A percentile compares a stretch with the other conserved stretches of the same genome.
Evolutionary conservation across 2,329 filamentous ascomycete genomes (phyloP).

Genomic region (Aspergillus ibericus): DNA sequence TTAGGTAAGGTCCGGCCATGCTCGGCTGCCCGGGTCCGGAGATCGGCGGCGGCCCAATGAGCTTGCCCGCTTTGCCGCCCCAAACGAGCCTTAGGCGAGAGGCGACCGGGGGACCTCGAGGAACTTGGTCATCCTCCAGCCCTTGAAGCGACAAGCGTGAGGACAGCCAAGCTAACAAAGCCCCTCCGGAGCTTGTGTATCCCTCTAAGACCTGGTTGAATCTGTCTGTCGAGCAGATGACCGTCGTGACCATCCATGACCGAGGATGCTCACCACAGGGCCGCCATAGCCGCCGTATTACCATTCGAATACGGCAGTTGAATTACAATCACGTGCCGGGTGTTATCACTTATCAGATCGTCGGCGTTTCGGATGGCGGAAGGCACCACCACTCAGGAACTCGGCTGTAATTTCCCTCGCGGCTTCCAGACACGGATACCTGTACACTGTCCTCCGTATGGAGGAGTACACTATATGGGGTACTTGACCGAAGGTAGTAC

Average conservation of each 20-base stretch:
- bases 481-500: no score
- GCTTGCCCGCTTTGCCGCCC: constrained; percentile 36
- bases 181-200: no score
- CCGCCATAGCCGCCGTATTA: not conserved
- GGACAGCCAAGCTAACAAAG: no score
- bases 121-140: no score
- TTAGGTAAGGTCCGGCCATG: constrained; percentile 6
- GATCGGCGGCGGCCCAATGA: constrained; percentile 13
- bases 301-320: not conserved
- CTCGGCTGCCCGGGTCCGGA: constrained; percentile 8
- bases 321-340: not conserved
- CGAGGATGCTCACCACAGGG: not conserved
- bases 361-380: not conserved
- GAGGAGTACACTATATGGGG: no score
- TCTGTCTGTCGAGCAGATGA: not conserved
- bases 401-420: no score
- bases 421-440: no score
- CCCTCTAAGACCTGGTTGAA: not conserved
- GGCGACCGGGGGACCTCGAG: constrained; percentile 9
- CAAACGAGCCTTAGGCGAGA: constrained; percentile 36
- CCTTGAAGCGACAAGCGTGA: no score
- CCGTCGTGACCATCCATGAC: not conserved
- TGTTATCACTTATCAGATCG: not conserved
- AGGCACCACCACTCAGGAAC: not conserved
- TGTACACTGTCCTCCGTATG: no score